Conservation (phyloP, 352 stramenopile genomes). For the Phytophthora hybrid region DNA sequence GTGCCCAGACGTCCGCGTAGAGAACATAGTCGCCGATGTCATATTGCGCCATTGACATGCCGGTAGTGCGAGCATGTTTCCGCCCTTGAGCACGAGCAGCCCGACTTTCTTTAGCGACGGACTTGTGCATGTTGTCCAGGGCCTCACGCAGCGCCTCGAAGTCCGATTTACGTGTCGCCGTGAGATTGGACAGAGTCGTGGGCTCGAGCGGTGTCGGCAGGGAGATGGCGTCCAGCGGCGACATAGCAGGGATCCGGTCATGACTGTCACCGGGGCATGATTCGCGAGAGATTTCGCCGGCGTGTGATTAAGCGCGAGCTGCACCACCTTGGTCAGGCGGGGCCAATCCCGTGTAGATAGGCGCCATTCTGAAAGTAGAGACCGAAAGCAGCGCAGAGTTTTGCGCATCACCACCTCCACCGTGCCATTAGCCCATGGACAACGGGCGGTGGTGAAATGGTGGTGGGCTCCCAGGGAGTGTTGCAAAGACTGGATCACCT, state of each 20-base stretch:
- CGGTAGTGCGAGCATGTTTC: too few species aligned
- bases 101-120: too few species aligned
- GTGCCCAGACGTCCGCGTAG: not conserved
- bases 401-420: not conserved
- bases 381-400: not conserved
- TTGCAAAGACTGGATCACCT: not conserved
- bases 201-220: not conserved
- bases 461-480: not conserved
- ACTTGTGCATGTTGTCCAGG: too few species aligned
- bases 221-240: not conserved
- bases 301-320: not conserved
- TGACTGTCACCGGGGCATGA: not conserved
- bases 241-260: not conserved
- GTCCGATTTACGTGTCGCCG: not conserved
- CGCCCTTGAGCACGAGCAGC: too few species aligned
- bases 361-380: not conserved
- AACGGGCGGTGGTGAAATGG: not conserved
- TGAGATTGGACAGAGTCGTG: not conserved
- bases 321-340: not conserved
- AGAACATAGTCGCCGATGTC: not conserved
- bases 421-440: not conserved
- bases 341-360: not conserved
- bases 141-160: too few species aligned
- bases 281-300: not conserved
- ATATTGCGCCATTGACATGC: not conserved